Evolutionary conservation across 2,329 filamentous ascomycete genomes (phyloP).

Genomic region (Zymoseptoria passerinii): DNA sequence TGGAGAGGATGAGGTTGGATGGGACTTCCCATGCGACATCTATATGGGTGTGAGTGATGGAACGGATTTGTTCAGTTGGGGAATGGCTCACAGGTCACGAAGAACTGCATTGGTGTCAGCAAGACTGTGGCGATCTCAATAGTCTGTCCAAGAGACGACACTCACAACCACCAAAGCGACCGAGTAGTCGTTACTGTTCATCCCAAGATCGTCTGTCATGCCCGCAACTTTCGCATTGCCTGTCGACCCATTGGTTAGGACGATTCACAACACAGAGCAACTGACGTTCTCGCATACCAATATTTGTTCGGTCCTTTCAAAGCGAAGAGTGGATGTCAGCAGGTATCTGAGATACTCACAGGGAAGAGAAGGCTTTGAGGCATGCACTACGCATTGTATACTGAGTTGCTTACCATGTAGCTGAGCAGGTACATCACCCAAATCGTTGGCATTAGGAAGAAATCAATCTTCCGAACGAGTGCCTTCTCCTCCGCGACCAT

Average conservation of each 20-base stretch:
- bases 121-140: neutral
- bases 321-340: too few species aligned
- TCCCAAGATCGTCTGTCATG: conserved; percentile 40
- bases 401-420: conserved; percentile 30
- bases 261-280: neutral
- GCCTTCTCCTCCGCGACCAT: conserved; percentile 34
- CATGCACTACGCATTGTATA: too few species aligned
- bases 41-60: conserved; percentile 27
- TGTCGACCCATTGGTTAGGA: neutral
- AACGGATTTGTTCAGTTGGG: neutral
- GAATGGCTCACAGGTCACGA: conserved; percentile 11
- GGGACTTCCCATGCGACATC: conserved; percentile 47
- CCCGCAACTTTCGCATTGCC: conserved; percentile 47
- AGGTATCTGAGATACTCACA: too few species aligned
- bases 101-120: conserved; percentile 1
- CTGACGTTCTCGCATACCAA: conserved; percentile 11
- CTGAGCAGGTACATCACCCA: conserved; percentile 43
- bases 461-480: conserved; percentile 39
- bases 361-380: too few species aligned
- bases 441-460: conserved; percentile 40
- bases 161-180: conserved; percentile 42
- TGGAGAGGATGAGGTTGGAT: conserved; percentile 46
- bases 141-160: neutral
- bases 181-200: conserved; percentile 44
- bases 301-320: conserved; percentile 29